Percentiles rank a stretch among this genome's conserved stretches.
Conservation (phyloP, 2,329 filamentous ascomycete species). For the Ceratocystis variospora region DNA sequence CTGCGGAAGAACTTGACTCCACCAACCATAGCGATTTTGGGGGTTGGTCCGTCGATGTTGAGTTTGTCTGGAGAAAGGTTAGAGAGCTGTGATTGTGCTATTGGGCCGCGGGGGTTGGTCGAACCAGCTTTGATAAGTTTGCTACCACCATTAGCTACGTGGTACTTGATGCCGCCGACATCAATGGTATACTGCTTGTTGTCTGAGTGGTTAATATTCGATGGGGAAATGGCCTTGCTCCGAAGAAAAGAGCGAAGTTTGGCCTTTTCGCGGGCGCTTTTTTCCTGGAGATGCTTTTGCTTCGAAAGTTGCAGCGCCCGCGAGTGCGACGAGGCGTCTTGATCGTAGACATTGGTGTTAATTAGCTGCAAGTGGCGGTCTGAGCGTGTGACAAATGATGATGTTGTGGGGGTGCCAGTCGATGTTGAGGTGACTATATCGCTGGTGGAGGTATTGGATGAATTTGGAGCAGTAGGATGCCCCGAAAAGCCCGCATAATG, state of each 20-base stretch:
- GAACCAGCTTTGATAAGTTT: slow-evolving; percentile 64
- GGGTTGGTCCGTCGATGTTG: slow-evolving; percentile 43
- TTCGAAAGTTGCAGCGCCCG: slow-evolving; percentile 23
- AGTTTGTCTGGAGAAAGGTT: slow-evolving; percentile 33
- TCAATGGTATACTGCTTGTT: slow-evolving; percentile 17
- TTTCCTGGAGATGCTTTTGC: slow-evolving; percentile 7
- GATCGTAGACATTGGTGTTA: slow-evolving; percentile 48
- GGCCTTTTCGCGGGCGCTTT: slow-evolving; percentile 10
- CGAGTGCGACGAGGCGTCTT: slow-evolving; percentile 21
- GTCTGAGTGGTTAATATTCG: slow-evolving; percentile 8
- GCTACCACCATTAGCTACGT: slow-evolving; percentile 62
- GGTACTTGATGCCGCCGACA: slow-evolving; percentile 60
- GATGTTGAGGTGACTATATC: slow-evolving; percentile 24
- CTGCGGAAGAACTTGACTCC: slow-evolving; percentile 74
- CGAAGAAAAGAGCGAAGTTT: slow-evolving; percentile 13
- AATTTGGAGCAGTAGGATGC: slow-evolving; percentile 21
- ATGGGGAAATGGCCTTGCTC: slow-evolving; percentile 2
- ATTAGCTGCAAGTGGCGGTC: slow-evolving; percentile 73
- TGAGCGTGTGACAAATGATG: slow-evolving; percentile 52
- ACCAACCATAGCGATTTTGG: slow-evolving; percentile 57
- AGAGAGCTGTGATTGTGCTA: slow-evolving; percentile 25
- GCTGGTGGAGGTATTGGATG: slow-evolving; percentile 23
- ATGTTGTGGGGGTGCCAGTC: slow-evolving; percentile 21
- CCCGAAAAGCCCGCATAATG: background rate
- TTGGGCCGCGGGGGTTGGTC: slow-evolving; percentile 27